These are phyloP conservation scores for Drechslerella dactyloides DNA, from an alignment of 2,329 filamentous ascomycete genomes.

Conservation along the genomic window DNA sequence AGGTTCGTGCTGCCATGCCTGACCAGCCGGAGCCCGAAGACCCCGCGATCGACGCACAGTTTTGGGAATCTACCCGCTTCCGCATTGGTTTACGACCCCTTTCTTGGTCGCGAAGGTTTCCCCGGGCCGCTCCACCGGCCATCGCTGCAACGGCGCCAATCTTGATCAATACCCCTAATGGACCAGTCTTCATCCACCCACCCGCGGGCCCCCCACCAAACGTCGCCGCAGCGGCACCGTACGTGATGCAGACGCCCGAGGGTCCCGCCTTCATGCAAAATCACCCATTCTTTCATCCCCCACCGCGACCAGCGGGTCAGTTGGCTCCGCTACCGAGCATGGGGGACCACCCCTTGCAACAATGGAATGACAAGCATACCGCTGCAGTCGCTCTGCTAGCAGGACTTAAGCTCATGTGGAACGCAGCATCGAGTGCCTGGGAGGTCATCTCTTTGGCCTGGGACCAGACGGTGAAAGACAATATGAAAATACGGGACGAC, in stretches of 20 bases:
- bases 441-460: conserved; percentile 16
- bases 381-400: conserved; percentile 9
- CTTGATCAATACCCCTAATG: background rate
- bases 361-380: conserved; percentile 21
- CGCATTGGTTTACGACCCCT: background rate
- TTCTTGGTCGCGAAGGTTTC: background rate
- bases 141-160: background rate
- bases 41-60: background rate
- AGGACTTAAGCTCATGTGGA: conserved; percentile 29
- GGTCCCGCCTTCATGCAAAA: conserved; percentile 15
- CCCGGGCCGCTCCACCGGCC: background rate
- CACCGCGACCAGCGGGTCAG: no score
- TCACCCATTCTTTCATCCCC: no score
- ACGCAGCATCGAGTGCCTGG: conserved; percentile 27
- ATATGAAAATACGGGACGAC: conserved; percentile 22
- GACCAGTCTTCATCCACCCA: background rate
- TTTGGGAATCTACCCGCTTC: conserved; percentile 8
- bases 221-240: background rate
- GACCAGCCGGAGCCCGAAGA: background rate
- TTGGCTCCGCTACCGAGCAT: background rate
- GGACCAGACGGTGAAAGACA: conserved; percentile 30
- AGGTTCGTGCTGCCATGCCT: conserved; percentile 2
- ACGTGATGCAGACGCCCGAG: conserved; percentile 11
- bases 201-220: background rate
- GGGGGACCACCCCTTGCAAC: conserved; percentile 13